Evolutionary conservation across 129 eudicot genomes (phyloP).

Genomic region (Ambrosia trifida): DNA sequence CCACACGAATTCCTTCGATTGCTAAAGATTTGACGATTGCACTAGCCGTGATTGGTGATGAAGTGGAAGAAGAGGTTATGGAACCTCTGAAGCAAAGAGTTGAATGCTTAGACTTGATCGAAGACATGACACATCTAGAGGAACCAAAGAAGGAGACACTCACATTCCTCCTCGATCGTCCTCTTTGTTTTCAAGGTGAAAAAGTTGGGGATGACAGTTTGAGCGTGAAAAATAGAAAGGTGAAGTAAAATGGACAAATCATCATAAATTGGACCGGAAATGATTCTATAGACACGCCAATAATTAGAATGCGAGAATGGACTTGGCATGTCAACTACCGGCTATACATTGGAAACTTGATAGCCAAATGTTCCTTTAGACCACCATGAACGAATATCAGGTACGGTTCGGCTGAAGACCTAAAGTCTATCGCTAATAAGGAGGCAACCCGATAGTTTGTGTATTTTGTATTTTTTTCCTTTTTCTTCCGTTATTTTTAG

Average conservation of each 20-base stretch:
- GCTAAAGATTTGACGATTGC: no score
- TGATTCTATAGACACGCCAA: not conserved
- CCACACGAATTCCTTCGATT: no score
- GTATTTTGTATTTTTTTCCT: no score
- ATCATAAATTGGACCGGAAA: not conserved
- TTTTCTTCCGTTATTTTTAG: no score
- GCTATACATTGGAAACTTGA: not conserved
- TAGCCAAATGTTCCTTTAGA: not conserved
- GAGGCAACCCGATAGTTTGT: no score
- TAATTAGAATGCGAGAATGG: not conserved
- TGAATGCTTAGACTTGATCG: not conserved
- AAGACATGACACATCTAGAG: not conserved
- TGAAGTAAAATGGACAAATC: not conserved
- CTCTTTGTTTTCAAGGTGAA: no score
- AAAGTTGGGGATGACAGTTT: not conserved
- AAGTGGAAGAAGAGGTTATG: no score
- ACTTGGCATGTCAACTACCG: not conserved
- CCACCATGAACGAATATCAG: not conserved
- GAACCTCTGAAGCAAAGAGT: no score
- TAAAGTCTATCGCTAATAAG: no score
- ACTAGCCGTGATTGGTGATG: no score
- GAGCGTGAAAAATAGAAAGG: not conserved
- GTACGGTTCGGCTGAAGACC: no score
- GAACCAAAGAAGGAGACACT: not conserved
- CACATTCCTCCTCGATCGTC: no score